These are phyloP conservation scores for Exutisphaerella laricina DNA, from an alignment of 2,329 filamentous ascomycete genomes.

Conservation along the genomic window DNA sequence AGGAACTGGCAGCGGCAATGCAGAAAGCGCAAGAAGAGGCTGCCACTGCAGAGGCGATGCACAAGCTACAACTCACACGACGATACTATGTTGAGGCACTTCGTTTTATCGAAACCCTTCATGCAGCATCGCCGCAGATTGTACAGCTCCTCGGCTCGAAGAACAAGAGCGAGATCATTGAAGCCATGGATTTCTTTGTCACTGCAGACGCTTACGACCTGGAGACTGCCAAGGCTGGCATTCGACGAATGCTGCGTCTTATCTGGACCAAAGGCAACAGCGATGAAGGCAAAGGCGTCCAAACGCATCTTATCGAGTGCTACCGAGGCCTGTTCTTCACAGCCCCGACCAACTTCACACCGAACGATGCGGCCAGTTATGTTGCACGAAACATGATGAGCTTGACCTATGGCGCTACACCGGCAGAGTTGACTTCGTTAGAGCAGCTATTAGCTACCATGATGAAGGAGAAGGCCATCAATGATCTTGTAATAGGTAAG, in stretches of 20 bases:
- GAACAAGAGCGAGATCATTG: constrained; percentile 98
- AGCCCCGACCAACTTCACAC: constrained; percentile 78
- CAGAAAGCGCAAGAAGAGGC: constrained; percentile 80
- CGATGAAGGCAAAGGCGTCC: constrained; percentile 96
- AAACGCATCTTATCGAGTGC: constrained; percentile 92
- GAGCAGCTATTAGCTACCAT: constrained; percentile 94
- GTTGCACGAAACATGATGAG: constrained; percentile 99
- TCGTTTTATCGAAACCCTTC: constrained; percentile 86
- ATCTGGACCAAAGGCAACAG: constrained; percentile 99
- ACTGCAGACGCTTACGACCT: constrained; percentile 94
- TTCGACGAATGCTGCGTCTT: constrained; percentile 88
- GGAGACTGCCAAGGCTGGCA: constrained; percentile 85
- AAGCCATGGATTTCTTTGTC: constrained; percentile 98
- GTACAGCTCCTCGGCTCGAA: constrained; percentile 85
- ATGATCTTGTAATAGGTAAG: constrained; percentile 80
- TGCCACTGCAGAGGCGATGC: constrained; percentile 80
- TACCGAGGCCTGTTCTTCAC: constrained; percentile 96
- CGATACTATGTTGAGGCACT: constrained; percentile 92
- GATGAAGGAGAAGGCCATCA: constrained; percentile 89
- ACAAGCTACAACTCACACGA: constrained; percentile 78
- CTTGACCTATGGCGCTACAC: constrained; percentile 89
- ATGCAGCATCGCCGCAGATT: constrained; percentile 72
- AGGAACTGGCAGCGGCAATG: constrained; percentile 66
- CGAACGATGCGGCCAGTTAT: constrained; percentile 90
- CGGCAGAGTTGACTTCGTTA: constrained; percentile 88